phyloP scores from a whole-genome alignment of 2,329 filamentous ascomycete species.

The Didymella glomerata region DNA sequence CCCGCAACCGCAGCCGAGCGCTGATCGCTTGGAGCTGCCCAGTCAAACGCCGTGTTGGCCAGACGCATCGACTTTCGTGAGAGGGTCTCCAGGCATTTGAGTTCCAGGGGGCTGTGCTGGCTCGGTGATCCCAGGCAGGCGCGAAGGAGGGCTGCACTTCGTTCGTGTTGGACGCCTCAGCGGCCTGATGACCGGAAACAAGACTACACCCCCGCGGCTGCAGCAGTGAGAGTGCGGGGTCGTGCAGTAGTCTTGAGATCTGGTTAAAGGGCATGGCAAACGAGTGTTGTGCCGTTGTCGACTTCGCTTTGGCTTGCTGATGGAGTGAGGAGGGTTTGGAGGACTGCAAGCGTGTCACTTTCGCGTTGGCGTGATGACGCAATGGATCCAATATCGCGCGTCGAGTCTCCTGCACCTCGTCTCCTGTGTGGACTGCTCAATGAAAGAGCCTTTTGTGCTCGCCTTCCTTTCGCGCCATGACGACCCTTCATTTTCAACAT shows the following conservation, averaged over 20 bases:
- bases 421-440: neutral
- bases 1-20: constrained; percentile 21
- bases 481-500: neutral
- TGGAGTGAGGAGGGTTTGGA: neutral
- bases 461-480: neutral
- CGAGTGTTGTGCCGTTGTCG: neutral
- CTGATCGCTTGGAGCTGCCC: constrained; percentile 16
- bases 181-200: neutral
- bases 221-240: neutral
- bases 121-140: neutral
- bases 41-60: constrained; percentile 11
- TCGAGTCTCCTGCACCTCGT: neutral
- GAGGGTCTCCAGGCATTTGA: neutral
- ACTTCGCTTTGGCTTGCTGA: neutral
- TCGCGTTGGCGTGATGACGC: constrained; percentile 16
- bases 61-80: neutral
- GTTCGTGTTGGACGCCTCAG: constrained; percentile 4
- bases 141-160: neutral
- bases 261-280: neutral
- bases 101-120: neutral
- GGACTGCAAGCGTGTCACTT: constrained; percentile 6
- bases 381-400: neutral
- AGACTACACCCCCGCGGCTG: neutral
- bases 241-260: neutral
- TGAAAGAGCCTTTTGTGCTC: neutral